Base-by-base conservation (phyloP, 495 filamentous ascomycete species). In the Aspergillus steynii region DNA sequence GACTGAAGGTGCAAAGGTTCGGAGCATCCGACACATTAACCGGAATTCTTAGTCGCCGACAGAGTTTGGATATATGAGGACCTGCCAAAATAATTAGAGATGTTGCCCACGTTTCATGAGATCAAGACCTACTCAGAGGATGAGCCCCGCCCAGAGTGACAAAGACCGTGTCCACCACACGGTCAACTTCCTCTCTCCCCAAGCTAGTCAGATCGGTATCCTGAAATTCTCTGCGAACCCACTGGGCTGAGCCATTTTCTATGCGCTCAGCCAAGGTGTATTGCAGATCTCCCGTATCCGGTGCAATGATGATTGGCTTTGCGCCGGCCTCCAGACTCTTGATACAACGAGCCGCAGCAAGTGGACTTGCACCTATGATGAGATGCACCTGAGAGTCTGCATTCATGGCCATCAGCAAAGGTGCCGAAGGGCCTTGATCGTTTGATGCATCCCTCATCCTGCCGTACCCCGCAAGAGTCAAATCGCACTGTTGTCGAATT, bases 1-100 rank as follows among this genome's bases (percentile, higher is more conserved):
- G 80, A 8, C 89, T 90, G 71, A 99, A 98, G 10, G 91, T 88
- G 74, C 92, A 96, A n/a, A 97, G 85, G 45, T 84, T 80, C 0
- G 93, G 92, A 1, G 92, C 85, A 76, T 99, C 95, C 58, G 91
- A 82, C 6, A 97, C 91, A 73, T 99, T 99, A 66, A 98, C 82
- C 7, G 96, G 94, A 58, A 98, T 95, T 28, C 95, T 85, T 52
- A 94, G 81, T 29, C 88, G 81, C 48, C 83, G 83, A 71, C 95
- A 98, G 10, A 92, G 76, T 3, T 77, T 82, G 0, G 92, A 92
- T 58, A 98, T 89, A 60, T 88, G 83, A 29, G 83, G 65, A 59
- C 83, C 85, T 89, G 60, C 8, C 12, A n/a, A 55, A n/a, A 20
- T 20, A 4, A 49, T 27, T 60, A 55, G 63, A 32, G 1, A 12